Evolutionary conservation across 345 rosid genomes (phyloP).

Genomic region (Dovyalis caffra): DNA sequence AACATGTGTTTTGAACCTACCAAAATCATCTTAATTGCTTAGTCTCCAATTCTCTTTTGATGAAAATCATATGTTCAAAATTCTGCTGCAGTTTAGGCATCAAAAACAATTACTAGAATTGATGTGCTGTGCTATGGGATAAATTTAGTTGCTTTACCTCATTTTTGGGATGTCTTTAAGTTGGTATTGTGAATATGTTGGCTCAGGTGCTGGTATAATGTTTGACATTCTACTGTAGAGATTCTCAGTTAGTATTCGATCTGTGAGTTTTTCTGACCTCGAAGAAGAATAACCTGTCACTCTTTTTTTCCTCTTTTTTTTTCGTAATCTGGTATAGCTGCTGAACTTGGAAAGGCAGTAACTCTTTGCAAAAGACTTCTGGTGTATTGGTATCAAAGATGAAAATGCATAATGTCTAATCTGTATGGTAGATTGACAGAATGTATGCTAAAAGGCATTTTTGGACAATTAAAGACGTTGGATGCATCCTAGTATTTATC

Average conservation of each 20-base stretch:
- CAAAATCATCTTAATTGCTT: not conserved
- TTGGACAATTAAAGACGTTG: not conserved
- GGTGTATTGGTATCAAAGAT: not conserved
- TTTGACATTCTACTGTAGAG: slow-evolving; percentile 51
- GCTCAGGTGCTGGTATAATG: slow-evolving; percentile 65
- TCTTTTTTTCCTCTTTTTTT: slow-evolving; percentile 3
- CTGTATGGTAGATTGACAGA: not conserved
- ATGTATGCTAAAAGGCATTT: not conserved
- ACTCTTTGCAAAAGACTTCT: not conserved
- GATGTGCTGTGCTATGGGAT: slow-evolving; percentile 14
- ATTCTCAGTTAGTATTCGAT: slow-evolving; percentile 46
- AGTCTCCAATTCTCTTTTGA: not conserved
- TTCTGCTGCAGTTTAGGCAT: not conserved
- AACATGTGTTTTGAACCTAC: not conserved
- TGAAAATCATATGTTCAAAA: not conserved
- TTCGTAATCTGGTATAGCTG: slow-evolving; percentile 11
- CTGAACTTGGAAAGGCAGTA: slow-evolving; percentile 5
- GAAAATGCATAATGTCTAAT: not conserved
- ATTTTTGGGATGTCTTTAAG: slow-evolving; percentile 33
- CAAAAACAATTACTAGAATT: not conserved
- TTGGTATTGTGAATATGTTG: slow-evolving; percentile 50
- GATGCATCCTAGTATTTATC: not conserved
- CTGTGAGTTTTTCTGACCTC: slow-evolving; percentile 57
- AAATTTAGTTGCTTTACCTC: slow-evolving; percentile 6
- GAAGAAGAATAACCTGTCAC: slow-evolving; percentile 29